phyloP scores from a whole-genome alignment of 1,139 yeast genomes.

The Neolecta irregularis region DNA sequence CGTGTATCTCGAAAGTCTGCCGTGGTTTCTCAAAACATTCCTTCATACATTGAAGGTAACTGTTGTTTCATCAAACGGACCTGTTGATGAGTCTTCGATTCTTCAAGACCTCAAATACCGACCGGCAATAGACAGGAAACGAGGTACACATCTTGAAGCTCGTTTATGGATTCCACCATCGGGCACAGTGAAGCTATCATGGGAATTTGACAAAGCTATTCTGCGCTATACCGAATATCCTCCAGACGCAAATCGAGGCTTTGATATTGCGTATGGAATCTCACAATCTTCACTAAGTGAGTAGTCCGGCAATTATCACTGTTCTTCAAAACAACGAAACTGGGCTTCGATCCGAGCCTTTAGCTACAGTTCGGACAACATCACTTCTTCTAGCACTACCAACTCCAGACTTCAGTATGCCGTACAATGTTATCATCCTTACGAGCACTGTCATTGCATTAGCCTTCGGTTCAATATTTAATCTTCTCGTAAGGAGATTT shows the following conservation, averaged over 20 bases:
- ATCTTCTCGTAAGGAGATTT: slow-evolving; percentile 57
- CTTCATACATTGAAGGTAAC: slow-evolving; percentile 43
- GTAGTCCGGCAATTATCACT: slow-evolving; percentile 21
- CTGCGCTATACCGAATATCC: slow-evolving; percentile 84
- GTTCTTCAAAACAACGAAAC: slow-evolving; percentile 40
- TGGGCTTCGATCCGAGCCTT: slow-evolving; percentile 22
- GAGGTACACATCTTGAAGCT: slow-evolving; percentile 76
- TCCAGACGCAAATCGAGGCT: slow-evolving; percentile 98
- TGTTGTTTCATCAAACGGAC: background rate
- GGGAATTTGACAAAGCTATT: slow-evolving; percentile 75
- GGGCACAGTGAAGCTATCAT: slow-evolving; percentile 47
- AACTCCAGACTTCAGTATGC: slow-evolving; percentile 98
- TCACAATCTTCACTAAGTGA: background rate
- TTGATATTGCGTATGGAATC: slow-evolving; percentile 66
- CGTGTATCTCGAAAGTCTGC: slow-evolving; percentile 64
- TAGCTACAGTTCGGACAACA: slow-evolving; percentile 55
- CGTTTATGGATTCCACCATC: slow-evolving; percentile 47
- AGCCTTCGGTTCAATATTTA: slow-evolving; percentile 76
- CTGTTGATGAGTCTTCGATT: slow-evolving; percentile 21
- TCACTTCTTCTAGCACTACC: slow-evolving; percentile 75
- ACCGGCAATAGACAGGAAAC: slow-evolving; percentile 65
- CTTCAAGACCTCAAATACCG: slow-evolving; percentile 30
- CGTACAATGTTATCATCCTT: slow-evolving; percentile 87
- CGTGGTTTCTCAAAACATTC: slow-evolving; percentile 85
- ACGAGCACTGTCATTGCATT: slow-evolving; percentile 89